Conservation (phyloP, 805 yeast genomes). For the Candida suzukii region DNA sequence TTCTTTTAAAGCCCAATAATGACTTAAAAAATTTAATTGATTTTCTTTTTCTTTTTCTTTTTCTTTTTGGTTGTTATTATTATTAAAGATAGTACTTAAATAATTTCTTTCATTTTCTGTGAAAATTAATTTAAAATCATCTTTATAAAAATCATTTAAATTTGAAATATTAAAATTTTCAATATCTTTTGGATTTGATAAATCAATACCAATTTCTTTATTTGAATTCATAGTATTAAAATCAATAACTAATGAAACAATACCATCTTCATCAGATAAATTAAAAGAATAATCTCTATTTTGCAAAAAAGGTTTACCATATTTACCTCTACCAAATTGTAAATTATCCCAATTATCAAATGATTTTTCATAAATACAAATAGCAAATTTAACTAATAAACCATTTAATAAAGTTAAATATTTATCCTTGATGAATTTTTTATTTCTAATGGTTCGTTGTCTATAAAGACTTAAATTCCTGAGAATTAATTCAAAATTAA, state of each 20-base stretch:
- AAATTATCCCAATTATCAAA: constrained; percentile 11
- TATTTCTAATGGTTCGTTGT: constrained; percentile 34
- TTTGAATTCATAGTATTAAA: constrained; percentile 11
- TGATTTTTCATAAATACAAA: constrained; percentile 25
- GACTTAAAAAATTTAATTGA: constrained; percentile 33
- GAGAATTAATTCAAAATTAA: constrained; percentile 41
- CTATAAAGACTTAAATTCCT: constrained; percentile 35
- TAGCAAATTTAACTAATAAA: constrained; percentile 37
- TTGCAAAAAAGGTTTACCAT: constrained; percentile 51
- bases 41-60: no score
- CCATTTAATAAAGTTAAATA: constrained; percentile 34
- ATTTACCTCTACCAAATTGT: constrained; percentile 25
- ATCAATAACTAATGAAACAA: constrained; percentile 39
- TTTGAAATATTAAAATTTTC: constrained; percentile 10
- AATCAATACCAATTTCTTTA: constrained; percentile 37
- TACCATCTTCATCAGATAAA: constrained; percentile 49
- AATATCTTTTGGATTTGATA: constrained; percentile 32
- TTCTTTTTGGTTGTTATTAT: no score
- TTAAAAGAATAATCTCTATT: constrained; percentile 38
- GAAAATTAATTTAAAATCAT: constrained; percentile 23
- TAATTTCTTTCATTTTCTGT: constrained; percentile 17
- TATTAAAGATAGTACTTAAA: constrained; percentile 16
- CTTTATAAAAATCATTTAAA: constrained; percentile 14
- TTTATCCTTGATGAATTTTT: constrained; percentile 28
- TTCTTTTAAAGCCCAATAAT: constrained; percentile 77